phyloP scores from a whole-genome alignment of 345 rosid species.

The Litchi chinensis region DNA sequence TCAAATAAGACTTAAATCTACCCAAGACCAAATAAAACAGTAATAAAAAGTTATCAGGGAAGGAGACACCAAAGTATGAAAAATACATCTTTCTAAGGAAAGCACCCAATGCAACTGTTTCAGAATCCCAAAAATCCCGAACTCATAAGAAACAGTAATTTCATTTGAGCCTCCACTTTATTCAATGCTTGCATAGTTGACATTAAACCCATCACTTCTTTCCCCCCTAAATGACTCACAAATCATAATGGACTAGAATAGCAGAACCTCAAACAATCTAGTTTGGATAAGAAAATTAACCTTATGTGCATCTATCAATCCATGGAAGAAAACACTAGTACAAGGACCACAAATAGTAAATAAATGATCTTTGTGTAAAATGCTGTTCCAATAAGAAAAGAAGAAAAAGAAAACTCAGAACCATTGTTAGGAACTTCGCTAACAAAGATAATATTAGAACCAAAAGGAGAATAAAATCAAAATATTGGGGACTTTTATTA shows the following conservation, averaged over 20 bases:
- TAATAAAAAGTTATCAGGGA: too few relatives aligned
- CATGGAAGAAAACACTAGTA: too few relatives aligned
- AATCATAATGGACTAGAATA: not conserved
- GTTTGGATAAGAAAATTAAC: not conserved
- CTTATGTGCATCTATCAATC: not conserved
- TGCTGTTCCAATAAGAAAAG: too few relatives aligned
- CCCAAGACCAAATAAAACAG: too few relatives aligned
- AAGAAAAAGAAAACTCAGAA: too few relatives aligned
- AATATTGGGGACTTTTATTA: too few relatives aligned
- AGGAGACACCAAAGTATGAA: not conserved
- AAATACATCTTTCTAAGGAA: not conserved
- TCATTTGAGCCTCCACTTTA: not conserved
- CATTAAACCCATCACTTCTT: not conserved
- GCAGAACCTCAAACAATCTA: not conserved
- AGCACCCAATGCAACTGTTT: not conserved
- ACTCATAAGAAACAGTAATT: not conserved
- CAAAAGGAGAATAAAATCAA: too few relatives aligned
- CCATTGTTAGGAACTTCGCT: too few relatives aligned
- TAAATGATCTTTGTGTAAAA: too few relatives aligned
- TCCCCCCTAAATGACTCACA: not conserved
- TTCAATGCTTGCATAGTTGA: not conserved
- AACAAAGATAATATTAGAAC: too few relatives aligned
- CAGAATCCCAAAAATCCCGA: not conserved
- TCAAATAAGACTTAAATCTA: too few relatives aligned
- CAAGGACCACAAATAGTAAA: too few relatives aligned